A percentile compares a stretch with the other conserved stretches of the same genome.
Evolutionary conservation across 805 yeast genomes (phyloP).

Genomic region (Myxozyma melibiosi): DNA sequence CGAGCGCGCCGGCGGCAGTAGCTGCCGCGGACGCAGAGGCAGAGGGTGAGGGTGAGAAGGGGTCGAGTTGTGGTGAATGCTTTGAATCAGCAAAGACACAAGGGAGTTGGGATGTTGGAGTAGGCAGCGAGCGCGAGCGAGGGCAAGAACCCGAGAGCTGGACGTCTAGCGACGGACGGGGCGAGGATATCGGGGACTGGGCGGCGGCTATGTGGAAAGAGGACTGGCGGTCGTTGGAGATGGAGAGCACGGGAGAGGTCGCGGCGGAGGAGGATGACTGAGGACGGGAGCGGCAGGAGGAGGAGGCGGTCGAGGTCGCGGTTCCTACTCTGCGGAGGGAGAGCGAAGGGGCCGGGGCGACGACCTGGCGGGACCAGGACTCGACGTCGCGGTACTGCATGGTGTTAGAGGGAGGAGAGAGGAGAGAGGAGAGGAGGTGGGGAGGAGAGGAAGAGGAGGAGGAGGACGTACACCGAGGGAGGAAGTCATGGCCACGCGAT

Average conservation of each 20-base stretch:
- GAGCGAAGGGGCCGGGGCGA: slow-evolving; percentile 15
- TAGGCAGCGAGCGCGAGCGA: not conserved
- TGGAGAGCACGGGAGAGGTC: not conserved
- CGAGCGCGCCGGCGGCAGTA: not conserved
- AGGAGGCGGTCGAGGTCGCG: slow-evolving; percentile 3
- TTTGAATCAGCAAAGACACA: no score
- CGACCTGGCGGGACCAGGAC: slow-evolving; percentile 29
- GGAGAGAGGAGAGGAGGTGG: not conserved
- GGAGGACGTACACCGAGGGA: slow-evolving; percentile 10
- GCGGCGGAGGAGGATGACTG: not conserved
- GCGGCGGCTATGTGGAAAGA: no score
- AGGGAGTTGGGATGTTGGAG: no score
- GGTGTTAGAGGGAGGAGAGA: not conserved
- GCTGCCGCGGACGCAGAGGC: no score
- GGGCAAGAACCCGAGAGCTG: not conserved
- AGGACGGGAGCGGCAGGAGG: not conserved
- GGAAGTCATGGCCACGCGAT: slow-evolving; percentile 4
- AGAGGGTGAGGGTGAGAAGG: no score
- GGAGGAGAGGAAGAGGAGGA: not conserved
- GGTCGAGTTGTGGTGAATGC: no score
- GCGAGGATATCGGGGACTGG: slow-evolving; percentile 1
- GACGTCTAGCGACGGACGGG: slow-evolving; percentile 4
- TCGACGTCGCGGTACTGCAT: slow-evolving; percentile 31
- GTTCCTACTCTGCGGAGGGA: slow-evolving; percentile 9
- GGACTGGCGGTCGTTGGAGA: no score